Evolutionary conservation across 75 land plant species (phyloP).

Genomic region (Chamaecyparis obtusa): DNA sequence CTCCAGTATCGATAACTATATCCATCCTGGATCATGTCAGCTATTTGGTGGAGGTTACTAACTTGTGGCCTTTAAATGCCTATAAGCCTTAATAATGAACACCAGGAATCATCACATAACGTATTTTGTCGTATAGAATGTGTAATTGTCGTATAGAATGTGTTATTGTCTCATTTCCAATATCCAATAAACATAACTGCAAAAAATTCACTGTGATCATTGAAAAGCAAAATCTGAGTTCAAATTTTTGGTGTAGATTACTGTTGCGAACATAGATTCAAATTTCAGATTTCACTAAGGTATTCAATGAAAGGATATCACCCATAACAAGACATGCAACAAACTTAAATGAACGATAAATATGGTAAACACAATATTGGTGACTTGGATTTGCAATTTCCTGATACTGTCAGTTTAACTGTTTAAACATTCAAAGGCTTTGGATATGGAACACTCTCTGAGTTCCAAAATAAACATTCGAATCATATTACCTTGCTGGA

Average conservation of each 20-base stretch:
- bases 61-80: not conserved
- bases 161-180: not conserved
- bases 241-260: not conserved
- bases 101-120: not conserved
- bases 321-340: not conserved
- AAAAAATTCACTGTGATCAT: not conserved
- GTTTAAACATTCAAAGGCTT: no score
- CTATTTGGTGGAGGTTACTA: not conserved
- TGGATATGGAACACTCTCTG: not conserved
- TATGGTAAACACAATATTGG: not conserved
- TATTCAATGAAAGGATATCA: not conserved
- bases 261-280: not conserved
- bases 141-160: not conserved
- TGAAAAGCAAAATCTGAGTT: not conserved
- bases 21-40: not conserved
- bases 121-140: not conserved
- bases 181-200: not conserved
- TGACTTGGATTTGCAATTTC: not conserved
- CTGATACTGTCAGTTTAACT: not conserved
- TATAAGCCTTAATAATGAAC: not conserved
- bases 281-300: not conserved
- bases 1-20: not conserved
- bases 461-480: not conserved
- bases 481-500: conserved; percentile 66
- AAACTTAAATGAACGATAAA: not conserved